Base-by-base conservation (phyloP, 257 asterid genomes). In the Solanum peruvianum region DNA sequence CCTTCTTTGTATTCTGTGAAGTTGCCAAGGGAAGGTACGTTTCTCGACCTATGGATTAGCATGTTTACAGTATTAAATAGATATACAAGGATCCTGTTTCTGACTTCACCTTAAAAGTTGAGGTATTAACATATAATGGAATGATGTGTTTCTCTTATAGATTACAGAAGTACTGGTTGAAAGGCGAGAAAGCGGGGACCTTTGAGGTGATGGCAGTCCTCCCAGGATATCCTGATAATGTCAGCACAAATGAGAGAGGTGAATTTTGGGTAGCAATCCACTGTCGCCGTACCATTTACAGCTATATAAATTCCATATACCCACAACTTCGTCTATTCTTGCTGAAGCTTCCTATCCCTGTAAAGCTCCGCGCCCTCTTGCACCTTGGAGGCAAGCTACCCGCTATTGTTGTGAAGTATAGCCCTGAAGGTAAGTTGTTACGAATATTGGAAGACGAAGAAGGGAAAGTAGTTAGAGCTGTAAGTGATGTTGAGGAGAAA, bases 241-340 rank as follows among this genome's bases (percentile, higher is more conserved):
- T 97, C 81, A 92, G 99, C 16, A 88, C 98, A 16, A 95, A 94
- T 16, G 95, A 92, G 67, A 91, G 94, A 41, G 98, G 98, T 15
- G 98, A 97, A 49, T 97, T 97, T 75, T 97, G 99, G 99, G 98
- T 97, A 15, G 99, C 94, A 56, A 52, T 97, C 88, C 98, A 94
- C 62, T 91, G 94, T 70, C 97, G 97, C 10, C 89, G 97, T 58
- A 91, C 91, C 86, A 85, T 89, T 27, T 97, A 94, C 52, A 86
- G 95, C 29, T 88, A 94, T 89, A 12, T 95, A 77, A 88, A 86
- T 47, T 94, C 89, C 16, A 77, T 60, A 58, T 89, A 90, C 91
- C 95, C 98, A 3, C 92, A 89, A 37, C 14, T 93, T 1, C 90
- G 98, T 35, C 86, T 82, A 11, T 80, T 95, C 58, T 72, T 90